Evolutionary conservation across 768 basidiomycete genomes (phyloP), one percentile per base, ranked within the genome.

Genomic region (Daedalea quercina): DNA sequence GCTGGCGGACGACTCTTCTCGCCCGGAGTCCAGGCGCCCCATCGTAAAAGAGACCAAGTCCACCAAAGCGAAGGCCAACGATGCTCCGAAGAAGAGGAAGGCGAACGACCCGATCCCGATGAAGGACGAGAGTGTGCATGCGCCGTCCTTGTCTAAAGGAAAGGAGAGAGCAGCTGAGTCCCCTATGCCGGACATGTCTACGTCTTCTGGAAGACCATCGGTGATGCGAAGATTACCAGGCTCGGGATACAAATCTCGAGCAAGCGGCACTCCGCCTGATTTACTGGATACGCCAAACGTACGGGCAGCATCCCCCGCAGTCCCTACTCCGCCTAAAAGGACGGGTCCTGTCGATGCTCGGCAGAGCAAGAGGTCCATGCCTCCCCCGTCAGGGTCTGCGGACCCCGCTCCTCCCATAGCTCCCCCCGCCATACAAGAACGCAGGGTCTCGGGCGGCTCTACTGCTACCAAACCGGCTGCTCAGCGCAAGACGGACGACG

Each of bases 221-320:
- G 54, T 62, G 17, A 40, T 15, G 9, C 67, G 73, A 45, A 71
- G 74, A 31, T 52, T 68, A 12, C 79, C 79, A 25, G 79, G 79
- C 0, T 80, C 79, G 3, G 78, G 78, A 2, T 78, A 70, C 58
- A 71, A 69, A 53, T 68, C 65, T 6, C 72, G 71, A 50, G 47
- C 67, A n/a, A 58, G 64, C 19, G 51, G 42, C 51, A 58, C 60
- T 12, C 63, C 61, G 12, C 52, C 54, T 24, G 17, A 6, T 15
- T 15, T 40, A 6, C 37, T 3, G 37, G 37, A 12, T 23, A 13
- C 52, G 50, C 47, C 55, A 25, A 37, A 33, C 42, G 22, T 52
- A 26, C 35, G 50, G 42, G 26, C 54, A 33, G 33, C 62, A 41
- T 58, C 60, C 8, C 52, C 59, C 12, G 47, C 52, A 11, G 13